Percentiles rank a stretch among this genome's conserved stretches.
Conservation (phyloP, 306 rosid genomes). For the Quercus dentata region DNA sequence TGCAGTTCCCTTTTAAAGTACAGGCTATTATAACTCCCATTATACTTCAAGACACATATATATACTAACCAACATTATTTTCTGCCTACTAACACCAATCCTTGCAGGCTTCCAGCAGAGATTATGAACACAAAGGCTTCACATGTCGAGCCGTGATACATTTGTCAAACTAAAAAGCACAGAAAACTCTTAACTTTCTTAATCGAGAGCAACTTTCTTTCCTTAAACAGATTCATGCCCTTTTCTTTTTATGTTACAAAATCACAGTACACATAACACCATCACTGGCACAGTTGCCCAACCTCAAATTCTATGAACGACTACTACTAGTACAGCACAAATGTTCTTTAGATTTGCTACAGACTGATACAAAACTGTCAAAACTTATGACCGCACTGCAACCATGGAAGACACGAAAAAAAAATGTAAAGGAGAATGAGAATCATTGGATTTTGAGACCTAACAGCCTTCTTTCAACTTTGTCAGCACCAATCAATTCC, state of each 20-base stretch:
- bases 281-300: slow-evolving; percentile 24
- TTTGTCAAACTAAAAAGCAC: too few species aligned
- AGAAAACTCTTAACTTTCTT: too few species aligned
- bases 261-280: slow-evolving; percentile 33
- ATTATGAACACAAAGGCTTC: too few species aligned
- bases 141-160: too few species aligned
- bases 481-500: slow-evolving; percentile 23
- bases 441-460: slow-evolving; percentile 16
- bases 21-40: too few species aligned
- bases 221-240: slow-evolving; percentile 29
- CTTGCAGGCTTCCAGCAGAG: too few species aligned
- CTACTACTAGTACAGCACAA: slow-evolving; percentile 38
- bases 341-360: slow-evolving; percentile 32
- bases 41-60: too few species aligned
- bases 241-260: slow-evolving; percentile 55
- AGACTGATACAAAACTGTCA: slow-evolving; percentile 55
- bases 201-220: background rate
- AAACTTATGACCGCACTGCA: slow-evolving; percentile 29
- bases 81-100: too few species aligned
- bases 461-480: slow-evolving; percentile 23
- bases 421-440: background rate
- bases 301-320: slow-evolving; percentile 31
- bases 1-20: too few species aligned
- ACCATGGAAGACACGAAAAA: slow-evolving; percentile 11
- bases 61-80: too few species aligned